Percentiles rank a stretch among this genome's conserved stretches.
Evolutionary conservation across 306 rosid genomes (phyloP).

Genomic region (Lathyrus tuberosus): DNA sequence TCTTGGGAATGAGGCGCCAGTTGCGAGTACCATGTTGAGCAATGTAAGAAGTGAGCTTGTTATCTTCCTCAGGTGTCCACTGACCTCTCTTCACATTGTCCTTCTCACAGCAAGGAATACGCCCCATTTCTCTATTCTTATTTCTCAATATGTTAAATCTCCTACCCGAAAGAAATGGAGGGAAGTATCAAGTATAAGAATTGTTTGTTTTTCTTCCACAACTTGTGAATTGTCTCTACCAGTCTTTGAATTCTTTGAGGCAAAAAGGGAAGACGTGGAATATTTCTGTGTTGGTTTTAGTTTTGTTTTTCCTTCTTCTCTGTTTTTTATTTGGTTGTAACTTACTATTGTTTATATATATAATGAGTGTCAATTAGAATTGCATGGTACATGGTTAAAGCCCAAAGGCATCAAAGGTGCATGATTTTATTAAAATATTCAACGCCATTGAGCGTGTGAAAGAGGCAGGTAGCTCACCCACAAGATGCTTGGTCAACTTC

Average conservation of each 20-base stretch:
- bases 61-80: conserved; percentile 97
- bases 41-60: conserved; percentile 80
- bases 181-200: conserved; percentile 29
- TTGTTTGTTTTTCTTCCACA: conserved; percentile 38
- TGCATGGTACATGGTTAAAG: conserved; percentile 51
- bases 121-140: conserved; percentile 63
- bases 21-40: conserved; percentile 55
- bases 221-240: conserved; percentile 41
- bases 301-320: conserved; percentile 22
- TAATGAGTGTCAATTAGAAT: conserved; percentile 38
- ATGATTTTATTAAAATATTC: conserved; percentile 93
- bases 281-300: conserved; percentile 40
- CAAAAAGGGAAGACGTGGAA: conserved; percentile 45
- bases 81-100: conserved; percentile 83
- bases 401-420: conserved; percentile 80
- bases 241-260: conserved; percentile 48
- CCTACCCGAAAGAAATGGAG: conserved; percentile 20
- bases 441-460: conserved; percentile 96
- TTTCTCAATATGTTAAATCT: conserved; percentile 24
- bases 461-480: conserved; percentile 96
- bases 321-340: conserved; percentile 34
- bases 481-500: conserved; percentile 92
- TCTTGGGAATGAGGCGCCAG: conserved; percentile 51
- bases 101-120: conserved; percentile 90
- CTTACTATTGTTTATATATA: conserved; percentile 63